Conservation (phyloP, 768 basidiomycete genomes). For the Panaeolus papilionaceus region DNA sequence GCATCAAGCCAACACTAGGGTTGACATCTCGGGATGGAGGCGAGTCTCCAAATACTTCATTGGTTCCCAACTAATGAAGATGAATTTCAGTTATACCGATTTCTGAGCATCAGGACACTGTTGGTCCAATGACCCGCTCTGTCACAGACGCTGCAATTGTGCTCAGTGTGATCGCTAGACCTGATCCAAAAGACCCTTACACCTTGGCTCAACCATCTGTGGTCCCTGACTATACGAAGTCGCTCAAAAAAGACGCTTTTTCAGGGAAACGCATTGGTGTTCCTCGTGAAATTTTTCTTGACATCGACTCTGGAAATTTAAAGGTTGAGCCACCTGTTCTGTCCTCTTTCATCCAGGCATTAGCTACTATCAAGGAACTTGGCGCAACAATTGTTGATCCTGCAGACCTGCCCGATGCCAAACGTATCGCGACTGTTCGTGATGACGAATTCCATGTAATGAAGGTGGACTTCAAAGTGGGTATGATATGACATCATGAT, state of each 20-base stretch:
- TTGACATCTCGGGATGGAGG: slow-evolving; percentile 66
- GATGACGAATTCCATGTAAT: slow-evolving; percentile 3
- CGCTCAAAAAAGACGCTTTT: slow-evolving; percentile 54
- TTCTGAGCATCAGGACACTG: slow-evolving; percentile 61
- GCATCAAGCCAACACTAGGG: slow-evolving; percentile 67
- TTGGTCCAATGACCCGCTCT: slow-evolving; percentile 62
- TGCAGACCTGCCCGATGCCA: not conserved
- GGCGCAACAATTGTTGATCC: slow-evolving; percentile 40
- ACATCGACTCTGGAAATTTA: slow-evolving; percentile 33
- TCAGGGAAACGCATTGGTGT: slow-evolving; percentile 60
- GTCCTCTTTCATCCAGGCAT: slow-evolving; percentile 49
- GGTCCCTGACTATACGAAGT: slow-evolving; percentile 62
- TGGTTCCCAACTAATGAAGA: slow-evolving; percentile 8
- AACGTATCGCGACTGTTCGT: not conserved
- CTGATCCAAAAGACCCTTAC: slow-evolving; percentile 59
- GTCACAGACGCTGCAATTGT: slow-evolving; percentile 61
- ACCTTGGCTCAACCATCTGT: slow-evolving; percentile 56
- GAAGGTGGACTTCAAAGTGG: slow-evolving; percentile 11
- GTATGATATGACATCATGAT: not conserved
- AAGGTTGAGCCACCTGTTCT: slow-evolving; percentile 50
- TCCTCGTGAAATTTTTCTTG: slow-evolving; percentile 46
- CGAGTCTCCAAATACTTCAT: slow-evolving; percentile 23
- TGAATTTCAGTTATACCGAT: slow-evolving; percentile 55
- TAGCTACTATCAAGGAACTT: slow-evolving; percentile 51
- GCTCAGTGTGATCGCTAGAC: slow-evolving; percentile 60